phyloP scores from a whole-genome alignment of 495 filamentous ascomycete genomes.

The Copromyces sp. region DNA sequence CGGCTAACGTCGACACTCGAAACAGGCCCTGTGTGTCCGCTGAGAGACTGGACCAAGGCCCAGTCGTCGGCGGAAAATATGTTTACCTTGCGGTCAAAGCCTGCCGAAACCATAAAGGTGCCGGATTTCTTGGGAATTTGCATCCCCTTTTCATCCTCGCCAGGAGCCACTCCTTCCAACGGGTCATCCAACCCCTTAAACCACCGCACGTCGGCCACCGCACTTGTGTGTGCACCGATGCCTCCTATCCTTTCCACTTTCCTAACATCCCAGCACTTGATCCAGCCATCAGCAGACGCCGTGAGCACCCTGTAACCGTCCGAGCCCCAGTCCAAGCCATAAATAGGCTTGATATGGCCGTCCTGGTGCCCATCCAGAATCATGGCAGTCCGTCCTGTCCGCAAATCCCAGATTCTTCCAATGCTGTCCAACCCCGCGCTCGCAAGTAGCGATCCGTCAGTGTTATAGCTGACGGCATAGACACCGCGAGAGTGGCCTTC shows the following conservation, averaged over 20 bases:
- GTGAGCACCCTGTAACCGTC: constrained; percentile 85
- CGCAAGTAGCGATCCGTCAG: constrained; percentile 81
- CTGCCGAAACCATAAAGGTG: constrained; percentile 82
- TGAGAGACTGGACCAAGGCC: constrained; percentile 77
- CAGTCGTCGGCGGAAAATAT: constrained; percentile 94
- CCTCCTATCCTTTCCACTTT: constrained; percentile 73
- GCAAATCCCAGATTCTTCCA: constrained; percentile 92
- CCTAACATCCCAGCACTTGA: constrained; percentile 95
- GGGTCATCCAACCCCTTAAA: constrained; percentile 72
- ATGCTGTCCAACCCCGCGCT: constrained; percentile 89
- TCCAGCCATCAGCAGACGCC: constrained; percentile 88
- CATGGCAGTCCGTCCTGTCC: constrained; percentile 91
- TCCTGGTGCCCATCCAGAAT: constrained; percentile 75
- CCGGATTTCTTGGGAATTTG: constrained; percentile 57
- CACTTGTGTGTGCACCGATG: constrained; percentile 83
- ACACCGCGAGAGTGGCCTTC: constrained; percentile 93
- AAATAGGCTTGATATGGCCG: constrained; percentile 87
- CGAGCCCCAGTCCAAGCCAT: constrained; percentile 80
- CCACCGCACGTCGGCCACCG: constrained; percentile 89
- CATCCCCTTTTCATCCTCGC: constrained; percentile 50
- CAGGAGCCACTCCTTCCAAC: constrained; percentile 44
- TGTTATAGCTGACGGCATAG: constrained; percentile 78
- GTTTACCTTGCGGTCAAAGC: constrained; percentile 94
- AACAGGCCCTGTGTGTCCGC: constrained; percentile 85
- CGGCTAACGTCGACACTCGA: constrained; percentile 76